These are phyloP conservation scores for Helicostylum pulchrum DNA, from an alignment of 192 early-diverging fungal species.

Conservation along the genomic window DNA sequence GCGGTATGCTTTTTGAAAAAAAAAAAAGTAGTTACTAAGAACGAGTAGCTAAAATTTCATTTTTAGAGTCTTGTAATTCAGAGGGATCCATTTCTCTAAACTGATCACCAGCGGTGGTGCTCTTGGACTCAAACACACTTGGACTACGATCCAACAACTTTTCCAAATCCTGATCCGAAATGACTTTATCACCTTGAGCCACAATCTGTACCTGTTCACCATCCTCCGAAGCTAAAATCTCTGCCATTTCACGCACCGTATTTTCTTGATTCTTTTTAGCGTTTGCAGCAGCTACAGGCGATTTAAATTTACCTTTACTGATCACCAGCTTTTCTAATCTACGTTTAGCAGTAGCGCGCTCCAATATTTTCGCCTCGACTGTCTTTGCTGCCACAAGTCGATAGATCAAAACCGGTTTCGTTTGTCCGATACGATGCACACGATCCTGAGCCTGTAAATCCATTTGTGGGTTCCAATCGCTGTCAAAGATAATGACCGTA, in stretches of 20 bases:
- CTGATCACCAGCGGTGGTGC: conserved; percentile 21
- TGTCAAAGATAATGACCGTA: conserved; percentile 95
- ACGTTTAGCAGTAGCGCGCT: conserved; percentile 78
- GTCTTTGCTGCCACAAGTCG: conserved; percentile 81
- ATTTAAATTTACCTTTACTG: conserved; percentile 78
- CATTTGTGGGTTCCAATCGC: conserved; percentile 98
- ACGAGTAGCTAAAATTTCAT: conserved; percentile 44
- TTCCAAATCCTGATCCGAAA: conserved; percentile 57
- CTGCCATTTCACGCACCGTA: conserved; percentile 63
- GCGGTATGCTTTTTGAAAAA: too few relatives aligned
- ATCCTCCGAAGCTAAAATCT: conserved; percentile 72
- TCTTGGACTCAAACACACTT: conserved; percentile 38
- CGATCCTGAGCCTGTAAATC: conserved; percentile 97
- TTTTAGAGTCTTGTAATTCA: conserved; percentile 47
- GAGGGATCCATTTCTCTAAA: conserved; percentile 46
- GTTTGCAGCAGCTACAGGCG: conserved; percentile 26
- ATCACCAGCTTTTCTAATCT: conserved; percentile 95
- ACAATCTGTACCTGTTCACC: conserved; percentile 60
- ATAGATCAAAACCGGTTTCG: conserved; percentile 87
- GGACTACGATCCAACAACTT: conserved; percentile 53
- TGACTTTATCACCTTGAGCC: conserved; percentile 52
- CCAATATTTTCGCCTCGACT: conserved; percentile 81
- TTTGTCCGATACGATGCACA: conserved; percentile 95
- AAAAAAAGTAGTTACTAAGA: not conserved
- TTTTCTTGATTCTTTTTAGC: conserved; percentile 39